These are phyloP conservation scores for Leishmania gerbilli DNA, from an alignment of 208 protist species.

Conservation along the genomic window DNA sequence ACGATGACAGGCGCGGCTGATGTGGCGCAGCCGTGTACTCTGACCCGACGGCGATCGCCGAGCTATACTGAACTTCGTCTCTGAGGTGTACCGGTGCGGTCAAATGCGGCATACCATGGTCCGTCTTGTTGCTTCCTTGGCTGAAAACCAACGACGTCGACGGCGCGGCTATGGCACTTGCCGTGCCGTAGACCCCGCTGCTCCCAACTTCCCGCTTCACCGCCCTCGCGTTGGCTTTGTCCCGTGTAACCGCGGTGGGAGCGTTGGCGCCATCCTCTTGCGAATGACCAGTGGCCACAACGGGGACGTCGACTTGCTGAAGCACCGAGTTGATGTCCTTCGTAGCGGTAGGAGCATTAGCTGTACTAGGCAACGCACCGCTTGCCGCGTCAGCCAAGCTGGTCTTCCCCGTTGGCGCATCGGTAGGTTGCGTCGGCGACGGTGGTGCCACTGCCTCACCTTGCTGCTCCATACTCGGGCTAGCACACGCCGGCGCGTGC, in stretches of 20 bases:
- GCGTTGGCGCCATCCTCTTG: neutral
- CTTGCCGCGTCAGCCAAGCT: neutral
- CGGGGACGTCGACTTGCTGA: neutral
- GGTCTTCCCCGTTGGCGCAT: neutral
- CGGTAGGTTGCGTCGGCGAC: neutral
- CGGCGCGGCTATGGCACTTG: neutral
- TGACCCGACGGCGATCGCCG: neutral
- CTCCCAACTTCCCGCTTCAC: neutral
- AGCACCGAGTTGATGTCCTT: neutral
- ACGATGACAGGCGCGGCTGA: neutral
- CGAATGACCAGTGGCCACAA: neutral
- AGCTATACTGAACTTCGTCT: neutral
- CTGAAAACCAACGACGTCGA: neutral
- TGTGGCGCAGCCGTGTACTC: too few species aligned
- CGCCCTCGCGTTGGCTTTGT: neutral
- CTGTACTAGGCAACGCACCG: neutral
- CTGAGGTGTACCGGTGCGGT: too few species aligned
- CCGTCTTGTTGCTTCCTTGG: neutral
- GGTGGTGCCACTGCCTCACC: neutral
- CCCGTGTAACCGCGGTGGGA: too few species aligned
- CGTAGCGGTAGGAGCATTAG: neutral
- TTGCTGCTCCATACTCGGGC: neutral
- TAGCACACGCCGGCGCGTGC: neutral
- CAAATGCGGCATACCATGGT: too few species aligned
- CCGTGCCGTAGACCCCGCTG: neutral